phyloP scores from a whole-genome alignment of 257 asterid species.

The Salvia hispanica region DNA sequence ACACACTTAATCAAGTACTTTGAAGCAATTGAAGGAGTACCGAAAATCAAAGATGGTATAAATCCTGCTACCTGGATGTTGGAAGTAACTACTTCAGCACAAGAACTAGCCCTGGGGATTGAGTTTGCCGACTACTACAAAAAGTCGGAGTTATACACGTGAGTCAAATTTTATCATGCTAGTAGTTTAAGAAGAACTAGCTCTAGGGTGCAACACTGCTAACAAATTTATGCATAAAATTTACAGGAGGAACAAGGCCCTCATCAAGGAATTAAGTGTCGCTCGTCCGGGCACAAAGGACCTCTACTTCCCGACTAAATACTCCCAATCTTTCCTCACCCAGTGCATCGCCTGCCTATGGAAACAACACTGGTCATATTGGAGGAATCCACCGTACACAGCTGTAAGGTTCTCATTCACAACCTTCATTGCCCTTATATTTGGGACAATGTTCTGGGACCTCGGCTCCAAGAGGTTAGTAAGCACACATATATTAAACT shows the following conservation, averaged over 20 bases:
- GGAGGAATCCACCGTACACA: slow-evolving; percentile 81
- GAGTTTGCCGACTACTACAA: slow-evolving; percentile 50
- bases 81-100: slow-evolving; percentile 59
- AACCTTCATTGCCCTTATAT: slow-evolving; percentile 58
- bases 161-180: too few relatives aligned
- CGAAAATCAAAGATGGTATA: slow-evolving; percentile 54
- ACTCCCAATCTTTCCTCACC: slow-evolving; percentile 61
- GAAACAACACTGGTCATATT: slow-evolving; percentile 89
- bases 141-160: slow-evolving; percentile 56
- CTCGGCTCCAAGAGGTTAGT: slow-evolving; percentile 68
- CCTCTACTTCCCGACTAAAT: slow-evolving; percentile 55
- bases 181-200: neutral
- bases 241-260: slow-evolving; percentile 70
- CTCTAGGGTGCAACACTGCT: neutral
- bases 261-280: slow-evolving; percentile 59
- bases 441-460: slow-evolving; percentile 88
- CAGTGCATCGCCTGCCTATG: slow-evolving; percentile 90
- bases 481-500: neutral
- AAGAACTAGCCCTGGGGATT: slow-evolving; percentile 51
- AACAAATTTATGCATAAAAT: neutral
- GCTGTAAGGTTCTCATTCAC: slow-evolving; percentile 79
- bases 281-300: slow-evolving; percentile 74
- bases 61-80: slow-evolving; percentile 82
- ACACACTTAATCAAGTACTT: slow-evolving; percentile 50
- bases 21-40: slow-evolving; percentile 51